Base-by-base conservation (phyloP, 176 grass and related monocot species). In the Zizania latifolia region DNA sequence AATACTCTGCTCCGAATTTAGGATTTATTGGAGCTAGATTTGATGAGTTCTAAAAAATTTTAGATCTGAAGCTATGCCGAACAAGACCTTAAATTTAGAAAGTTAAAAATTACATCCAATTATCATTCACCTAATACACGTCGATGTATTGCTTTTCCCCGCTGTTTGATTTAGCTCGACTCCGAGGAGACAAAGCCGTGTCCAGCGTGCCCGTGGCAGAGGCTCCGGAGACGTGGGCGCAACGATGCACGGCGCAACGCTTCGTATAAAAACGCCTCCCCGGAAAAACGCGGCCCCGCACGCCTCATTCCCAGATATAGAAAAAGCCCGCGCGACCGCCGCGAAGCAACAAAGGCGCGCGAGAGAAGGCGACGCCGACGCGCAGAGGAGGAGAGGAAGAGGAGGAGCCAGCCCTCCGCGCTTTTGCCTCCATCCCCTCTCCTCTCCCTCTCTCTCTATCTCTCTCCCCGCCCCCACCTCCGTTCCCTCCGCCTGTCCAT, bases 371-470 rank as follows among this genome's bases (percentile, higher is more conserved):
- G 9, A 33, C 45, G 68, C 61, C 62, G 9, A 33, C 45, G 68
- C 61, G 79, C 58, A 34, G 85, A 72, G 41, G 65, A 82, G 45
- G 65, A 39, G 71, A 81, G 84, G 78, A 77, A 32, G 71, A 86
- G 56, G 58, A 64, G 29, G 44, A 38, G 32, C 17, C 29, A 38
- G 32, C 17, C 29, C 41, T 32, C 23, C 53, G 27, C 27, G 64
- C 39, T 65, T 37, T 58, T 55, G 55, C 4, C 22, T 45, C 5
- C 77, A 54, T 44, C 34, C 62, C 70, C 56, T 50, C 82, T 72
- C 62, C 65, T 65, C 29, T 48, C 78, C 21, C 65, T 55, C 23
- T 40, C 75, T 27, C 76, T 14, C 24, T n/a, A n/a, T n/a, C n/a
- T n/a, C n/a, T n/a, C n/a, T n/a, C n/a, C n/a, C n/a, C n/a, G 55